These are phyloP conservation scores for Macrolepiota dolichaula DNA, from an alignment of 768 basidiomycete species.

Conservation along the genomic window DNA sequence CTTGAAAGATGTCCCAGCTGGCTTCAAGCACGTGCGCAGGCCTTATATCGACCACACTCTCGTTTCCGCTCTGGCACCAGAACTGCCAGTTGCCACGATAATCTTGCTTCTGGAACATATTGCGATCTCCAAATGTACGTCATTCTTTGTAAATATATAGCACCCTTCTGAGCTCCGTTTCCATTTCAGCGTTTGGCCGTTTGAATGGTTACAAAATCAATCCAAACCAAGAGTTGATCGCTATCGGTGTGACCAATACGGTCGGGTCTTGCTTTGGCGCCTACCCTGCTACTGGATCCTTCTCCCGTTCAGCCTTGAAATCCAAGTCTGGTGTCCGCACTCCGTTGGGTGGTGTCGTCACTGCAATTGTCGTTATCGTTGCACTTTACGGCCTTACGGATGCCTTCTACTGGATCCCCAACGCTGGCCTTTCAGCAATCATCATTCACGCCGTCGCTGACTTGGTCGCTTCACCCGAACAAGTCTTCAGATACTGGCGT, in stretches of 20 bases:
- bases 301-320: conserved; percentile 96
- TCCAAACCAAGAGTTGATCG: conserved; percentile 92
- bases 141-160: background rate
- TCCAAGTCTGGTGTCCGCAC: conserved; percentile 97
- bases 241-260: conserved; percentile 96
- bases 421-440: conserved; percentile 80
- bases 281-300: conserved; percentile 96
- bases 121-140: conserved; percentile 88
- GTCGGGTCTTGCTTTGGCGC: conserved; percentile 87
- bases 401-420: conserved; percentile 90
- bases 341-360: conserved; percentile 82
- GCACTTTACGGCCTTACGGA: conserved; percentile 92
- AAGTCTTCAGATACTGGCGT: conserved; percentile 89
- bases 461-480: conserved; percentile 80
- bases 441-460: conserved; percentile 93
- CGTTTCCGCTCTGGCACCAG: conserved; percentile 62
- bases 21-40: conserved; percentile 60
- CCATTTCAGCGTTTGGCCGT: conserved; percentile 79
- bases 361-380: conserved; percentile 86
- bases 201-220: conserved; percentile 93
- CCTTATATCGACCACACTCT: conserved; percentile 42
- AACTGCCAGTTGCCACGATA: conserved; percentile 84
- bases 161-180: background rate
- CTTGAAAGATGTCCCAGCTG: conserved; percentile 78
- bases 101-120: conserved; percentile 94